Evolutionary conservation across 306 rosid genomes (phyloP), one percentile per base, ranked within the genome.

Genomic region (Abrus precatorius): DNA sequence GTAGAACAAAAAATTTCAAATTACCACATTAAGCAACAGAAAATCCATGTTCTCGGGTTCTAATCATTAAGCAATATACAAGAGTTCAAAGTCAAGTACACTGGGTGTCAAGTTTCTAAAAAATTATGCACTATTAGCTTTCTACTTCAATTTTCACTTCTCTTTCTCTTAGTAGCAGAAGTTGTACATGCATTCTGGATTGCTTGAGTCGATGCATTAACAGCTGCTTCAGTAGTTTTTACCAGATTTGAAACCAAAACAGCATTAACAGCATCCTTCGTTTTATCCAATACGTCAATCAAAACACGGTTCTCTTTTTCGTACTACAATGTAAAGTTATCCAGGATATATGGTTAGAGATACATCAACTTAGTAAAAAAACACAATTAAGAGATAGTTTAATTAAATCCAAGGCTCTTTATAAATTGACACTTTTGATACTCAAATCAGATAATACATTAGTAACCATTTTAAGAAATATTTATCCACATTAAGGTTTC

Each of bases 241-340:
- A 96, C 49, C 66, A 87, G 47, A 72, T 75, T 85, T 69, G 89
- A 70, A 53, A 86, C n/a, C 67, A 79, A 3, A 8, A 73, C 29
- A 53, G 80, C 73, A 69, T 86, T 12, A 9, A 85, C 57, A 53
- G 84, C 49, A 54, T 92, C 98, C 85, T 91, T 94, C 84, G 88
- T 9, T 61, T 84, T 92, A 53, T 69, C 88, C 89, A 85, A 49
- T 56, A 73, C 75, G 59, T 84, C 93, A 45, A 81, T 11, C 48
- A 84, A 72, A 38, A 50, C 77, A 29, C 13, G 69, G 43, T 32
- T 78, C 76, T 90, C 88, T 44, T 75, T 88, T 88, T 92, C 91
- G 62, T 62, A 88, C 98, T 94, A 41, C 87, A 85, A 84, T 12
- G 71, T 73, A 76, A 49, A 80, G 13, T 30, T 5, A 56, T 10